Conservation (phyloP, 257 asterid genomes). For the Osmanthus fragrans region DNA sequence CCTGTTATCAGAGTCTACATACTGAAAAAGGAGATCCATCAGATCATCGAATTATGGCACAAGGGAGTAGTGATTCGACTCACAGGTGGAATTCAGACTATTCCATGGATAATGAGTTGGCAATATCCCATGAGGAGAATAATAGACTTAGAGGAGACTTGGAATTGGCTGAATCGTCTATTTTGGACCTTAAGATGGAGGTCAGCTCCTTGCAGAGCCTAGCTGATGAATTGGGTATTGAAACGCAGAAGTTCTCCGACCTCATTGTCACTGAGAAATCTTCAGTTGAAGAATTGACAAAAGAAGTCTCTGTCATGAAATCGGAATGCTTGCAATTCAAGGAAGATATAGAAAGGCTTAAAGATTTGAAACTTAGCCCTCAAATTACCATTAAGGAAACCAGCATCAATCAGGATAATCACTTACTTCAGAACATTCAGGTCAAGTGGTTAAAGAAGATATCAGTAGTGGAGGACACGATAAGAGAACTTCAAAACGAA, state of each 20-base stretch:
- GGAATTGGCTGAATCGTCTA: constrained; percentile 76
- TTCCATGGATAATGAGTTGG: constrained; percentile 60
- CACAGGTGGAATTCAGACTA: constrained; percentile 63
- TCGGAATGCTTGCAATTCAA: constrained; percentile 65
- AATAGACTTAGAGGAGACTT: constrained; percentile 67
- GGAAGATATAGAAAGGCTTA: constrained; percentile 58
- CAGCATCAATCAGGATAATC: constrained; percentile 36
- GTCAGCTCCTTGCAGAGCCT: constrained; percentile 70
- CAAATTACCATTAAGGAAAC: constrained; percentile 35
- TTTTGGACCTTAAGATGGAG: constrained; percentile 76
- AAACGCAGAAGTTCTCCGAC: constrained; percentile 57
- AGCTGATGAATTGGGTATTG: constrained; percentile 71
- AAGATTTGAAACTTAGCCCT: constrained; percentile 47
- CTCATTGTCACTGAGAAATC: constrained; percentile 63
- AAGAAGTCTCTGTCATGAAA: constrained; percentile 64
- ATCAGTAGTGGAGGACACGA: constrained; percentile 55
- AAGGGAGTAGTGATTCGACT: constrained; percentile 49
- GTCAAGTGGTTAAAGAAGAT: constrained; percentile 55
- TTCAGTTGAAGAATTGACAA: constrained; percentile 61
- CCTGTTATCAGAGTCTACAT: constrained; percentile 46
- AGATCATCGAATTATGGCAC: constrained; percentile 45
- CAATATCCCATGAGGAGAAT: constrained; percentile 68
- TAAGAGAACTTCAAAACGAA: constrained; percentile 66
- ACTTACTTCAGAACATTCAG: constrained; percentile 39
- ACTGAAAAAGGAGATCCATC: constrained; percentile 50